These are phyloP conservation scores for Chrysosporium queenslandicum DNA, from an alignment of 2,329 filamentous ascomycete genomes.

Conservation along the genomic window DNA sequence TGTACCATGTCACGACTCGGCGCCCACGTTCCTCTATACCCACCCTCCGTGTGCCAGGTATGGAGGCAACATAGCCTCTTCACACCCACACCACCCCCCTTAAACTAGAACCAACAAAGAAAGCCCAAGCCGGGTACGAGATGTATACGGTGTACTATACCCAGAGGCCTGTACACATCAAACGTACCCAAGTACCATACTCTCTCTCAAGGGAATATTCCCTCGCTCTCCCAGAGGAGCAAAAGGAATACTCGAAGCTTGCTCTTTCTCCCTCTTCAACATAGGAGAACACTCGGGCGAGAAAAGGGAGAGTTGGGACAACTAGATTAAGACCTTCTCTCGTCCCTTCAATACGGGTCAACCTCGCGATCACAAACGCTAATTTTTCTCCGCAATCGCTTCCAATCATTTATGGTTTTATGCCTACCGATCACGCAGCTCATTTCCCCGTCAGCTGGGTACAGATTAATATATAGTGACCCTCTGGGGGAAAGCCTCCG, in stretches of 20 bases:
- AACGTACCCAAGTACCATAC: neutral
- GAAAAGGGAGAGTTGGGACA: neutral
- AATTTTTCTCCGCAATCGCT: conserved; percentile 10
- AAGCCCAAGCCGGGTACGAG: conserved; percentile 9
- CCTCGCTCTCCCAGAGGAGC: neutral
- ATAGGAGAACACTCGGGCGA: neutral
- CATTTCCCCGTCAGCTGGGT: conserved; percentile 9
- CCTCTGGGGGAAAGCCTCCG: conserved; percentile 6
- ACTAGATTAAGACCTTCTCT: neutral
- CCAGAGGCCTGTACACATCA: neutral
- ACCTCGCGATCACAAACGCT: conserved; percentile 11
- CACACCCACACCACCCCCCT: neutral
- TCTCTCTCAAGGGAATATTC: neutral
- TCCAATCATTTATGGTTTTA: conserved; percentile 3
- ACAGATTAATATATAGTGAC: conserved; percentile 6
- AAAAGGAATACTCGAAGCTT: neutral
- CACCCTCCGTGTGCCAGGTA: neutral
- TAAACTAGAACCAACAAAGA: conserved; percentile 9
- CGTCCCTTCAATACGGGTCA: conserved; percentile 7
- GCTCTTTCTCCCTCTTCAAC: neutral
- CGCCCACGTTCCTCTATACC: conserved; percentile 6
- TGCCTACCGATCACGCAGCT: neutral
- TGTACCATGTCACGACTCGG: conserved; percentile 7
- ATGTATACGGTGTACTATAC: neutral
- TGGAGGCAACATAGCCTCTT: conserved; percentile 6